A percentile compares a stretch with the other conserved stretches of the same genome.
These are phyloP conservation scores for Rosa persica DNA, from an alignment of 306 rosid genomes.

Conservation along the genomic window DNA sequence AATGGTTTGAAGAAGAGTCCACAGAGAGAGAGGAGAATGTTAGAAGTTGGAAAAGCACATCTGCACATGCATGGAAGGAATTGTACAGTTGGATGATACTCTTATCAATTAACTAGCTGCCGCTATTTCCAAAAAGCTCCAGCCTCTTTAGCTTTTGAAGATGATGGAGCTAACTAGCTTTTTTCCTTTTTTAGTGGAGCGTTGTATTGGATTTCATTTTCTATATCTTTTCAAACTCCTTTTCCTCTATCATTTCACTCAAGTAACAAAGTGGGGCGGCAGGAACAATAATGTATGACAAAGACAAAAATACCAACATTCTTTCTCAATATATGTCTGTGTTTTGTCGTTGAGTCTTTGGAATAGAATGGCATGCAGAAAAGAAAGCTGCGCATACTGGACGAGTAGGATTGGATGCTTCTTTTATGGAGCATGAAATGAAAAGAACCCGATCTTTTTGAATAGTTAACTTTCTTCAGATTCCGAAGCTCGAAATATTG, in stretches of 20 bases:
- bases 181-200: background rate
- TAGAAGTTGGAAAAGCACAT: conserved; percentile 4
- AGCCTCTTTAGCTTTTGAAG: conserved; percentile 4
- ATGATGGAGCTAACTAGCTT: background rate
- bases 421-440: background rate
- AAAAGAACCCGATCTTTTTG: background rate
- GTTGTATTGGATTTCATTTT: background rate
- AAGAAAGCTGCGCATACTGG: conserved; percentile 71
- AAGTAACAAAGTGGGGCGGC: conserved; percentile 39
- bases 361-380: conserved; percentile 68
- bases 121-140: background rate
- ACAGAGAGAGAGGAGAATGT: conserved; percentile 42
- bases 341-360: conserved; percentile 67
- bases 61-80: conserved; percentile 66
- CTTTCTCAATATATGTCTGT: conserved; percentile 36
- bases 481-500: background rate
- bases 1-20: conserved; percentile 47
- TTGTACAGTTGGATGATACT: conserved; percentile 58
- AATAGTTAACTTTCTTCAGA: background rate
- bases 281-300: conserved; percentile 56
- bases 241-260: background rate
- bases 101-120: conserved; percentile 23
- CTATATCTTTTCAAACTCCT: background rate
- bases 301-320: conserved; percentile 53
- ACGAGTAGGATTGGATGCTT: conserved; percentile 48